A percentile compares a stretch with the other conserved stretches of the same genome.
Conservation (phyloP, 352 stramenopile species). For the Globisporangium polare region DNA sequence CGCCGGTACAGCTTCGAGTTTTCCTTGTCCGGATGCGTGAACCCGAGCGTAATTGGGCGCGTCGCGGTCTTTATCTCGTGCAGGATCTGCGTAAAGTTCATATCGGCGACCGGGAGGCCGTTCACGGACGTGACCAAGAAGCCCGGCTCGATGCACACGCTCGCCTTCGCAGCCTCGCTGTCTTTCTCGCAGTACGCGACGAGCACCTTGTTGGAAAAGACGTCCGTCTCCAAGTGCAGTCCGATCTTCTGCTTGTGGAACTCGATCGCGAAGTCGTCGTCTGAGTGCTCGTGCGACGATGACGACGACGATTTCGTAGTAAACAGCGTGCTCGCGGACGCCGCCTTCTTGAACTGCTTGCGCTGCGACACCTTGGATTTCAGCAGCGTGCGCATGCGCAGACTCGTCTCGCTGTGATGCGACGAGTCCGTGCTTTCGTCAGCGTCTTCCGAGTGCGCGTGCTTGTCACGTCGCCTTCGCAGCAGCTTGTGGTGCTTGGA, state of each 20-base stretch:
- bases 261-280: slow-evolving; percentile 51
- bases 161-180: slow-evolving; percentile 43
- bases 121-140: slow-evolving; percentile 69
- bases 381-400: slow-evolving; percentile 7
- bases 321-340: slow-evolving; percentile 23
- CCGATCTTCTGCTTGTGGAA: slow-evolving; percentile 63
- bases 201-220: slow-evolving; percentile 54
- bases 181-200: slow-evolving; percentile 62
- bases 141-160: slow-evolving; percentile 40
- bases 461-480: neutral
- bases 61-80: slow-evolving; percentile 39
- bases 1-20: slow-evolving; percentile 27
- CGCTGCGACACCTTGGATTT: slow-evolving; percentile 1
- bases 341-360: slow-evolving; percentile 24
- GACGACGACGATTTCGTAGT: slow-evolving; percentile 7
- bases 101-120: slow-evolving; percentile 32
- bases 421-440: slow-evolving; percentile 7
- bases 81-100: slow-evolving; percentile 47
- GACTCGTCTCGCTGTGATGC: slow-evolving; percentile 5
- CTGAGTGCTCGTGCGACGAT: neutral
- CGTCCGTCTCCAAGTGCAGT: slow-evolving; percentile 62
- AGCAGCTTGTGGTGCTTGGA: slow-evolving; percentile 8
- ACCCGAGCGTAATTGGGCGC: slow-evolving; percentile 56
- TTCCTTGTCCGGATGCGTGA: slow-evolving; percentile 30
- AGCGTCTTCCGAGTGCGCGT: neutral